Evolutionary conservation across 2,329 filamentous ascomycete genomes (phyloP).

Genomic region (Fusarium avenaceum): DNA sequence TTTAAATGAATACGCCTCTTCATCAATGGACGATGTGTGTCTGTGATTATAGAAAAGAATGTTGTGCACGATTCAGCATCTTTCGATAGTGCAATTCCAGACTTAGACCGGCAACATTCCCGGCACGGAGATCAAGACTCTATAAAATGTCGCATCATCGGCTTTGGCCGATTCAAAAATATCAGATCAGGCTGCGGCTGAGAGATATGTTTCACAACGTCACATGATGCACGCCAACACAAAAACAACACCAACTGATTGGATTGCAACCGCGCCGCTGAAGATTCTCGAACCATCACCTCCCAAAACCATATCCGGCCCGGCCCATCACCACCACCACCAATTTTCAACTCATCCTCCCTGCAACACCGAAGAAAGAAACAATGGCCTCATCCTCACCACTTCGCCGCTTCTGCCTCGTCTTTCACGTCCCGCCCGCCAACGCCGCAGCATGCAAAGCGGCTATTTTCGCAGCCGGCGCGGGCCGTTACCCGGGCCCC

Average conservation of each 20-base stretch:
- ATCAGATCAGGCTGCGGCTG: conserved; percentile 22
- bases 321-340: conserved; percentile 6
- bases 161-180: conserved; percentile 16
- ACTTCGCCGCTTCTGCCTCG: conserved; percentile 54
- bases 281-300: conserved; percentile 18
- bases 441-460: conserved; percentile 65
- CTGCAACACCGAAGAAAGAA: neutral
- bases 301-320: conserved; percentile 14
- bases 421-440: conserved; percentile 64
- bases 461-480: conserved; percentile 70
- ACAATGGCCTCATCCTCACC: conserved; percentile 39
- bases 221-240: conserved; percentile 19
- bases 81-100: no score
- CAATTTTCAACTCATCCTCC: neutral
- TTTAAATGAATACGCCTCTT: no score
- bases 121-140: neutral
- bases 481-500: conserved; percentile 63
- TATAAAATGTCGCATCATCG: neutral
- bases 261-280: neutral
- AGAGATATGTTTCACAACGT: conserved; percentile 15
- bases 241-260: neutral
- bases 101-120: conserved; percentile 10
- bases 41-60: no score
- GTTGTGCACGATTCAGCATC: no score
- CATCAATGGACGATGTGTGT: no score